A percentile compares a stretch with the other conserved stretches of the same genome.
Conservation (phyloP, 2,329 filamentous ascomycete genomes). For the Grosmannia clavigera region DNA sequence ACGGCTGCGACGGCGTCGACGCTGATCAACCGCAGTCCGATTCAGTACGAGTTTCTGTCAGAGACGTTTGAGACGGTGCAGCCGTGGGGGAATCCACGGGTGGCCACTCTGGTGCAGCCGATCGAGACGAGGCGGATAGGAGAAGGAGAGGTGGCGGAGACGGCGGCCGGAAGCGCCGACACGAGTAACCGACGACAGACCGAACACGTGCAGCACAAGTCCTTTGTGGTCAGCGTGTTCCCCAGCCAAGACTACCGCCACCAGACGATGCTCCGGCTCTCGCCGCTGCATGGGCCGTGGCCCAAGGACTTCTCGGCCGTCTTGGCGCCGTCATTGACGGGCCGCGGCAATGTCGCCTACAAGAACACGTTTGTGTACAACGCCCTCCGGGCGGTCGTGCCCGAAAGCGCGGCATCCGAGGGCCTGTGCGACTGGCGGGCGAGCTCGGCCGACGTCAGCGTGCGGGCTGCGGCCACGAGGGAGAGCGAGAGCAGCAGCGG, state of each 20-base stretch:
- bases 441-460: neutral
- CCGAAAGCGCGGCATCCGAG: conserved; percentile 22
- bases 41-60: conserved; percentile 29
- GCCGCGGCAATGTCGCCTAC: neutral
- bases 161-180: neutral
- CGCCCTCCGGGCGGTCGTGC: conserved; percentile 26
- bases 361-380: conserved; percentile 24
- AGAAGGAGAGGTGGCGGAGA: neutral
- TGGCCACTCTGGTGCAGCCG: conserved; percentile 11
- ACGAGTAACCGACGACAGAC: neutral
- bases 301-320: conserved; percentile 16
- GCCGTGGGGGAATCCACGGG: conserved; percentile 9
- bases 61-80: conserved; percentile 13
- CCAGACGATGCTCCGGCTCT: conserved; percentile 21
- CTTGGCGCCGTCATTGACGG: neutral
- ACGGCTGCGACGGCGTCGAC: conserved; percentile 24
- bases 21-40: conserved; percentile 33
- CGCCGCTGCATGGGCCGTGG: conserved; percentile 30
- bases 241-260: conserved; percentile 28
- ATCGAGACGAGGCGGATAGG: conserved; percentile 3
- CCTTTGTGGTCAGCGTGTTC: conserved; percentile 31
- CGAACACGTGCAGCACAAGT: conserved; percentile 13
- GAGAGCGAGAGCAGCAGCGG: conserved; percentile 11
- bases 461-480: neutral
- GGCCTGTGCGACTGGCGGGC: conserved; percentile 33